A percentile compares a stretch with the other conserved stretches of the same genome.
Conservation (phyloP, 345 rosid species). For the Toxicodendron radicans region DNA sequence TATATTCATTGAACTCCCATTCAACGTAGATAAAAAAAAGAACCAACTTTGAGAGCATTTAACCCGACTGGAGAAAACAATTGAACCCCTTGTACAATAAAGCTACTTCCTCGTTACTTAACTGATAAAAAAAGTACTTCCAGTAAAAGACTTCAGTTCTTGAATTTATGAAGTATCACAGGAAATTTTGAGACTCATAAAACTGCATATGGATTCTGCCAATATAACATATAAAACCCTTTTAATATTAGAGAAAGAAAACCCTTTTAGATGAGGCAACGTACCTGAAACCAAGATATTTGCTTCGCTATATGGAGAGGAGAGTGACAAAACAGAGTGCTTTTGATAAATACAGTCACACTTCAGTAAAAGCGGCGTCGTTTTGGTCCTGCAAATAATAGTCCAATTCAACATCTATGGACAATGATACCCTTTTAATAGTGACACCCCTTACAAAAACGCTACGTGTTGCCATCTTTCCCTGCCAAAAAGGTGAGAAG, state of each 20-base stretch:
- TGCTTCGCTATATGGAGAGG: background rate
- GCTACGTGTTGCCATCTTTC: background rate
- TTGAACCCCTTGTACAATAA: background rate
- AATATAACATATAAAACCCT: background rate
- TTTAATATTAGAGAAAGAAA: background rate
- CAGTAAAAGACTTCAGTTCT: background rate
- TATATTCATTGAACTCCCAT: slow-evolving; percentile 16
- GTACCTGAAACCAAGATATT: background rate
- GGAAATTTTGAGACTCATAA: background rate
- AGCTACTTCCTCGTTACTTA: background rate
- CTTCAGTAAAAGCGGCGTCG: background rate
- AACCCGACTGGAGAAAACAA: slow-evolving; percentile 11
- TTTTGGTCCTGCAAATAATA: background rate
- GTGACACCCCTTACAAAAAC: no score
- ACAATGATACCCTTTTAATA: no score
- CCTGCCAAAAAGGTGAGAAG: background rate
- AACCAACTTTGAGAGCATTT: background rate
- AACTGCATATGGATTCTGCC: background rate
- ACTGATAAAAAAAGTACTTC: background rate
- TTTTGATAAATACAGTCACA: no score
- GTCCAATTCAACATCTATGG: no score
- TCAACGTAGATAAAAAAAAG: slow-evolving; percentile 8
- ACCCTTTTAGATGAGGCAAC: background rate
- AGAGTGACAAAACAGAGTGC: no score
- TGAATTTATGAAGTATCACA: background rate